Evolutionary conservation across 257 asterid genomes (phyloP), one percentile per base, ranked within the genome.

Genomic region (Petrea volubilis): DNA sequence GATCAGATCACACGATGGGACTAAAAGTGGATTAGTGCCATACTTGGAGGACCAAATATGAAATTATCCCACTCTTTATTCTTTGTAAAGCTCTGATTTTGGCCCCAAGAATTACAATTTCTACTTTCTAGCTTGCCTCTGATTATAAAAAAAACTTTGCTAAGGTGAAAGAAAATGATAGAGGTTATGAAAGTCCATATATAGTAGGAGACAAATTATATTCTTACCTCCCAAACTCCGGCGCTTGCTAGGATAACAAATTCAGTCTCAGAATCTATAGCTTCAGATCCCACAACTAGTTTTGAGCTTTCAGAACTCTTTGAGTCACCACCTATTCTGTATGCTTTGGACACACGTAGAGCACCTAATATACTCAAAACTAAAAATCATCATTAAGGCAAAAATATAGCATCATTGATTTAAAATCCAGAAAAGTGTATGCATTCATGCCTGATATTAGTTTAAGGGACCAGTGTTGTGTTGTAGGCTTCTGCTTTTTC

Each of bases 211-310:
- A 29, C 18, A 2, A 34, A 34, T 3, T 29, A 14, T 28, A 31
- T 14, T 27, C 31, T 64, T 83, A 88, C 92, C 90, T 82, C 87
- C 95, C 95, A 88, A 58, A 88, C 71, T 70, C 92, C 95, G 64
- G 36, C 64, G 61, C 86, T 84, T 12, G 80, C 95, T 44, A 88
- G 82, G 72, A 88, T 88, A 4, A 88, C 79, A 75, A 88, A 86
- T 64, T 88, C 92, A 46, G 87, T 84, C 15, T 79, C 76, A 18
- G 74, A 53, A 60, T 84, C 83, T 61, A 84, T 75, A 25, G 70
- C 71, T 71, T 80, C 86, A 15, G 80, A 78, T 31, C 80, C 85
- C 53, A 80, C 88, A 5, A 23, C 74, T 11, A 82, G 34, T 59
- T 83, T 80, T 33, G 89, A 74, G 73, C 72, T 57, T 67, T 70